Evolutionary conservation across 257 asterid genomes (phyloP).

Genomic region (Solanum pinnatisectum): DNA sequence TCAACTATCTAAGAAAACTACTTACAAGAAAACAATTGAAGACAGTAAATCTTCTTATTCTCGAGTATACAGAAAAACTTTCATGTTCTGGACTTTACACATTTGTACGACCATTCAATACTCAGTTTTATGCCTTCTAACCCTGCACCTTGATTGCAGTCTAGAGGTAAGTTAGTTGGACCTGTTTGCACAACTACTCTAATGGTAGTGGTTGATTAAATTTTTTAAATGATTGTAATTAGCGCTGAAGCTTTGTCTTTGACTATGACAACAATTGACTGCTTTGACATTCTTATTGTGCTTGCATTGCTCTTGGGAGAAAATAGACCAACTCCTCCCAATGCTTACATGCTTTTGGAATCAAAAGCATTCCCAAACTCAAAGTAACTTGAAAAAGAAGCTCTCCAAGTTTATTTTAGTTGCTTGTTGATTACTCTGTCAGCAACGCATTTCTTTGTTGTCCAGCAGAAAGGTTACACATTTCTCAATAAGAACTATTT

Average conservation of each 20-base stretch:
- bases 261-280: neutral
- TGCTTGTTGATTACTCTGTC: neutral
- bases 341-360: neutral
- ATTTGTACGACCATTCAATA: neutral
- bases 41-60: neutral
- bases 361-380: neutral
- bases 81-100: neutral
- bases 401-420: neutral
- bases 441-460: neutral
- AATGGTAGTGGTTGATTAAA: neutral
- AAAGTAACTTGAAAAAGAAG: neutral
- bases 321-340: neutral
- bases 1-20: neutral
- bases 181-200: neutral
- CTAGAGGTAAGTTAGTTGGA: neutral
- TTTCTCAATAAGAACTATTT: neutral
- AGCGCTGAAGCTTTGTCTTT: neutral
- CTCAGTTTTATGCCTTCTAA: neutral
- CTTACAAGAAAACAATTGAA: neutral
- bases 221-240: neutral
- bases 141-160: neutral
- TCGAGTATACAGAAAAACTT: neutral
- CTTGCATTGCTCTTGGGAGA: neutral
- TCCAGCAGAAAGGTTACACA: neutral
- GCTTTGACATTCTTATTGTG: neutral